Evolutionary conservation across 345 rosid genomes (phyloP), one percentile per base, ranked within the genome.

Genomic region (Excoecaria agallocha): DNA sequence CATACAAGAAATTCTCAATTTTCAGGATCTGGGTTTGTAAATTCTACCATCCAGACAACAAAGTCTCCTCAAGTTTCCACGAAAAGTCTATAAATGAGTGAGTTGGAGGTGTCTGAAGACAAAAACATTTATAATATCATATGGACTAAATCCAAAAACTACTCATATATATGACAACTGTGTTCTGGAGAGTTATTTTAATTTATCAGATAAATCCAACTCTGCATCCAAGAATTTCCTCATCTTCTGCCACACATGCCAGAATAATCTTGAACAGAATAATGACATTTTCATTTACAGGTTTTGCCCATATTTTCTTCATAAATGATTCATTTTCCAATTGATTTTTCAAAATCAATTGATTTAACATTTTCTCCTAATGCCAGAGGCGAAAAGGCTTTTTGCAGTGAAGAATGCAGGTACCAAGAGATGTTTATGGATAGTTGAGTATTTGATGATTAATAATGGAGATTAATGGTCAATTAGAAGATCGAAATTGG

Each of bases 241-340:
- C 38, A 86, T 88, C 86, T 78, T 68, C 55, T 88, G 92, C 71
- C 73, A 84, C 80, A 89, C 93, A 9, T 91, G 98, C 90, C 86
- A 85, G 81, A 91, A 88, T 93, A 84, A 64, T 76, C 97, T 94
- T 62, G 85, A 83, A 71, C 88, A 81, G 68, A 76, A 77, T 22
- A 77, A 74, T 58, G 92, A 88, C 77, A 87, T 88, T 73, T 89
- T 83, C 78, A 87, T 94, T 46, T 94, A 92, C 93, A 91, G 98
- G 98, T 91, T 68, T 49, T 63, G 1, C 12, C 51, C 57, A 15
- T 55, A 25, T 12, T 35, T 30, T 41, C 13, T 46, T 59, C 66
- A 4, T 22, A 9, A 5, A 11, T 22, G 5, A 50, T 11, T 13
- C 5, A 6, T 1, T 50, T 30, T 52, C 43, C 16, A 5, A n/a